A percentile compares a stretch with the other conserved stretches of the same genome.
phyloP scores from a whole-genome alignment of 2,329 filamentous ascomycete species.

The Volutella citrinella region DNA sequence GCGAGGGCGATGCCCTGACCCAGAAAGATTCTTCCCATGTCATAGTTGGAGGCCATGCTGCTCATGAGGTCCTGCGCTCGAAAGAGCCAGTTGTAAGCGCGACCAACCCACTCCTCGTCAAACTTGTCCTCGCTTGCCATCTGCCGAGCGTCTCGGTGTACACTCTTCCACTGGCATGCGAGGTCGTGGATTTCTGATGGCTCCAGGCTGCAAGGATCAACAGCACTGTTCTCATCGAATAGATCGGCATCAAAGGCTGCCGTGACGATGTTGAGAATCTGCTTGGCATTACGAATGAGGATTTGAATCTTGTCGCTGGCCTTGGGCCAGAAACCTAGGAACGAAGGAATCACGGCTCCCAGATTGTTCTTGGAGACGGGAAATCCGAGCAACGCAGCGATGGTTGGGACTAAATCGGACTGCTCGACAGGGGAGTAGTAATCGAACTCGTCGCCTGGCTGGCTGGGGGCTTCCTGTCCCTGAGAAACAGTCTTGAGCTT shows the following conservation, averaged over 20 bases:
- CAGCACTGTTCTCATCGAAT: conserved; percentile 32
- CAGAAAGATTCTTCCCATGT: conserved; percentile 59
- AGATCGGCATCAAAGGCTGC: conserved; percentile 62
- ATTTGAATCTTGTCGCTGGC: conserved; percentile 60
- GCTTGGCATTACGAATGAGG: conserved; percentile 72
- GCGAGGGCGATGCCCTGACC: conserved; percentile 39
- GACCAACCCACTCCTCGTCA: conserved; percentile 38
- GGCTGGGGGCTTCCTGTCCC: conserved; percentile 48
- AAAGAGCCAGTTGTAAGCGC: conserved; percentile 61
- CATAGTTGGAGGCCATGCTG: conserved; percentile 88
- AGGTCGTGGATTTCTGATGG: conserved; percentile 51
- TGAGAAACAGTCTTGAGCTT: conserved; percentile 62
- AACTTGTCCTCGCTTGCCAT: conserved; percentile 23
- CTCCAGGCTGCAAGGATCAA: conserved; percentile 35
- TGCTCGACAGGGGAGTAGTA: conserved; percentile 89
- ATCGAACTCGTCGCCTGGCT: conserved; percentile 67
- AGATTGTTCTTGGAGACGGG: conserved; percentile 88
- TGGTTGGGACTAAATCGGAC: conserved; percentile 86
- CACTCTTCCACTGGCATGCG: conserved; percentile 64
- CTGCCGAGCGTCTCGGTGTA: conserved; percentile 23
- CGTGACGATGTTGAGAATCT: conserved; percentile 74
- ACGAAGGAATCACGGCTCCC: conserved; percentile 77
- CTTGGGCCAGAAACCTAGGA: conserved; percentile 70
- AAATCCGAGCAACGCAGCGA: conserved; percentile 83
- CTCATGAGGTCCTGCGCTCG: conserved; percentile 78